phyloP scores from a whole-genome alignment of 148 eudicot species.

The Rhododendron ferrugineum region DNA sequence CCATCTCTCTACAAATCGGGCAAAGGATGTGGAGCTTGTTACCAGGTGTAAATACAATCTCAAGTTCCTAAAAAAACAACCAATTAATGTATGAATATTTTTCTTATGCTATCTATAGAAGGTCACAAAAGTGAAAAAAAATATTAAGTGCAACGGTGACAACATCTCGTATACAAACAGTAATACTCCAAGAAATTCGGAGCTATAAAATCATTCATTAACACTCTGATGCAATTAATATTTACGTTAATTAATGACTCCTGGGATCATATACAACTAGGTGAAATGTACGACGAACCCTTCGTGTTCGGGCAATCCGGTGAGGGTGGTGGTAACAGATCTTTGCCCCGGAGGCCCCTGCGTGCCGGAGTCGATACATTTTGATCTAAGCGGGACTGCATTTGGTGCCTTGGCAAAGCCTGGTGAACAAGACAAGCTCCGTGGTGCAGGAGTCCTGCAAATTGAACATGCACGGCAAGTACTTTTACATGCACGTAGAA shows the following conservation, averaged over 20 bases:
- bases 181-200: not conserved
- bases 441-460: conserved; percentile 31
- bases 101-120: not conserved
- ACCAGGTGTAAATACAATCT: conserved; percentile 16
- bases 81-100: too few relatives aligned
- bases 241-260: not conserved
- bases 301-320: conserved; percentile 32
- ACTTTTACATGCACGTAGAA: not conserved
- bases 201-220: not conserved
- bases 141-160: not conserved
- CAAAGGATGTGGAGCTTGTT: conserved; percentile 49
- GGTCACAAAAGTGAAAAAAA: not conserved
- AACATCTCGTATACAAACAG: too few relatives aligned
- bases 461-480: conserved; percentile 37
- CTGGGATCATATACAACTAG: not conserved
- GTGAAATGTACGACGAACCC: conserved; percentile 36
- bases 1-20: conserved; percentile 39
- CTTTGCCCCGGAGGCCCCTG: conserved; percentile 46
- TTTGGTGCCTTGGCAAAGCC: conserved; percentile 44
- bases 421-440: conserved; percentile 31
- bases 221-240: not conserved
- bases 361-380: conserved; percentile 25
- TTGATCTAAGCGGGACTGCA: conserved; percentile 46
- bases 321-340: conserved; percentile 40
- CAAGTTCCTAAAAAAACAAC: not conserved